Percentiles rank a stretch among this genome's conserved stretches.
Conservation (phyloP, 257 asterid species). For the Solanum sejunctum region DNA sequence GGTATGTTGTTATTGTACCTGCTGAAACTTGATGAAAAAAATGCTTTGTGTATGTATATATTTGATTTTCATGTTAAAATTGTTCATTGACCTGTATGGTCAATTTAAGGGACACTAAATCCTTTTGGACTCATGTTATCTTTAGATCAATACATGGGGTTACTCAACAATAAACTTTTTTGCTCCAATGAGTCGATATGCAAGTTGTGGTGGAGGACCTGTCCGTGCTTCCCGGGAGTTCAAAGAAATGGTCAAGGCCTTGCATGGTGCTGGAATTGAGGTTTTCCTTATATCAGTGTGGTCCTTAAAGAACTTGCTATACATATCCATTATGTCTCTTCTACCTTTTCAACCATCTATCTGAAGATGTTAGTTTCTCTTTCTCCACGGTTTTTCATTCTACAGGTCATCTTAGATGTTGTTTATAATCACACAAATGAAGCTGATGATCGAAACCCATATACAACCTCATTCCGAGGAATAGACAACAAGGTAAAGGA, state of each 20-base stretch:
- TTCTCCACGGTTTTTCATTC: constrained; percentile 5
- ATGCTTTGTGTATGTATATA: not conserved
- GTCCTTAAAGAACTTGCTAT: not conserved
- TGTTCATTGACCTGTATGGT: not conserved
- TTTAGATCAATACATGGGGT: constrained; percentile 94
- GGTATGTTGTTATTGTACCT: not conserved
- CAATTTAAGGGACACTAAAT: not conserved
- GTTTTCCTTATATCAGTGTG: constrained; percentile 20
- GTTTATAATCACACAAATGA: constrained; percentile 96
- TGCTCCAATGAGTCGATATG: constrained; percentile 99
- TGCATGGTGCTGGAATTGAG: constrained; percentile 94
- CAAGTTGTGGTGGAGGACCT: constrained; percentile 90
- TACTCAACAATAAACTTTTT: constrained; percentile 92
- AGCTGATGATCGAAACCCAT: constrained; percentile 82
- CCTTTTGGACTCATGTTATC: constrained; percentile 5
- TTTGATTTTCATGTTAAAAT: not conserved
- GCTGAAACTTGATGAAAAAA: not conserved
- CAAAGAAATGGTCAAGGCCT: constrained; percentile 91
- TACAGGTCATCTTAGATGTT: constrained; percentile 90
- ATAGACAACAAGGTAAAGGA: constrained; percentile 90
- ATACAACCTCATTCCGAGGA: constrained; percentile 94
- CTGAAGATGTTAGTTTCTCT: not conserved
- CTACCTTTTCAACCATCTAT: not conserved
- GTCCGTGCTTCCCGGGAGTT: constrained; percentile 64
- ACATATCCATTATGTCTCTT: not conserved